These are phyloP conservation scores for Cryptococcus hybrid DNA, from an alignment of 1,284 basidiomycete genomes.

Conservation along the genomic window DNA sequence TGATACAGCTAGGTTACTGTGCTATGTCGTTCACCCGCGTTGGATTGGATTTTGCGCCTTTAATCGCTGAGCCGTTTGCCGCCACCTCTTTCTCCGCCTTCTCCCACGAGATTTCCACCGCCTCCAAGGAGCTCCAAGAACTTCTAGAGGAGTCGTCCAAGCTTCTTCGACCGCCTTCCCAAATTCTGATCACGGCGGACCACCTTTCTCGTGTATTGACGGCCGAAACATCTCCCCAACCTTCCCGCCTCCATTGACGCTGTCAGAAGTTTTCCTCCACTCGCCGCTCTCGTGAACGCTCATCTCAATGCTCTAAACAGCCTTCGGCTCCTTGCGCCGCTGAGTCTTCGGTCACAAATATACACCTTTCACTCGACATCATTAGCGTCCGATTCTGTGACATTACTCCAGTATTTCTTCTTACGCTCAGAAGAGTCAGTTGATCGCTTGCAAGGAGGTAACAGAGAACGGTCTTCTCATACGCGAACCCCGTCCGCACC, in stretches of 20 bases:
- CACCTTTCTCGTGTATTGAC: slow-evolving; percentile 15
- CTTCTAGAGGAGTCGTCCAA: slow-evolving; percentile 30
- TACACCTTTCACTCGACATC: slow-evolving; percentile 56
- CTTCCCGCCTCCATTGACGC: slow-evolving; percentile 37
- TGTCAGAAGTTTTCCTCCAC: slow-evolving; percentile 69
- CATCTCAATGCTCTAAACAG: slow-evolving; percentile 73
- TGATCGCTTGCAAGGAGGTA: background rate
- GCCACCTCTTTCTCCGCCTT: slow-evolving; percentile 57
- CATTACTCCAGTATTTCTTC: slow-evolving; percentile 49
- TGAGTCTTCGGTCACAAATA: slow-evolving; percentile 57
- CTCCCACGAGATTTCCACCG: slow-evolving; percentile 51
- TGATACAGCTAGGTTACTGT: slow-evolving; percentile 90
- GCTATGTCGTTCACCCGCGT: slow-evolving; percentile 86
- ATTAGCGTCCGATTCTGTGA: slow-evolving; percentile 47
- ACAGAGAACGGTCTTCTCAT: slow-evolving; percentile 12
- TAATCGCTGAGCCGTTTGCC: slow-evolving; percentile 65
- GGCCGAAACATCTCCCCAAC: slow-evolving; percentile 7
- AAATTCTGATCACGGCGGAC: slow-evolving; percentile 41
- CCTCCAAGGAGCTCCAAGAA: slow-evolving; percentile 32
- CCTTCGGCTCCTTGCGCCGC: slow-evolving; percentile 74
- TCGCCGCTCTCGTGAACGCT: slow-evolving; percentile 73
- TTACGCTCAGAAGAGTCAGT: slow-evolving; percentile 10
- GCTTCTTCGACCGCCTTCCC: slow-evolving; percentile 18
- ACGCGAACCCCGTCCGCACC: slow-evolving; percentile 22
- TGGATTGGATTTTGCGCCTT: slow-evolving; percentile 75